Evolutionary conservation across 2,329 filamentous ascomycete genomes (phyloP), one percentile per base, ranked within the genome.

Genomic region (Monilinia fructigena): DNA sequence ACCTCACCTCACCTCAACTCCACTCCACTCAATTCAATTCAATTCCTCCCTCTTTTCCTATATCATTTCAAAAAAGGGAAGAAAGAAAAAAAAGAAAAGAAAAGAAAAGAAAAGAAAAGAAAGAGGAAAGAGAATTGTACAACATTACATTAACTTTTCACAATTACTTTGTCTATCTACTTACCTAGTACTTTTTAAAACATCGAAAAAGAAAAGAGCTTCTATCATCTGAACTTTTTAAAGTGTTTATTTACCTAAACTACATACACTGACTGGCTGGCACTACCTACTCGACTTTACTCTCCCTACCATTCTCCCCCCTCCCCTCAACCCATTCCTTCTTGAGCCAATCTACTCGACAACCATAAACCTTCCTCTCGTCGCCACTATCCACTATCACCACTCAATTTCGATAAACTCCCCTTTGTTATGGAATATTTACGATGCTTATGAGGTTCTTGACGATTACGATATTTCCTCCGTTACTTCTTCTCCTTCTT

Each of bases 401-500:
- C 16, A 40, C 45, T 47, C 47, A 52, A 14, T 38, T 40, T 42
- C 52, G 50, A 45, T 23, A 47, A 14, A 8, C 10, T 26, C 50
- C 42, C 23, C 3, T 31, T 48, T 71, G 72, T 69, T 61, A 74
- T 74, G 74, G 72, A 70, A 60, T 68, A 53, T 55, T 60, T 65
- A 74, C 70, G 52, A 74, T 72, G 69, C 69, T 72, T 65, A 69
- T 74, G 74, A 74, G 65, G 61, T 69, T 62, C 58, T 67, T 56
- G 50, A 70, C 66, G 55, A 67, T 66, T 66, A 70, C 71, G 62
- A 71, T 48, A 62, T 38, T 70, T 69, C 68, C 66, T 59, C 68
- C 65, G 66, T 66, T 70, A 58, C 66, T 72, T 72, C 69, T 67
- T 61, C 70, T 71, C 69, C 64, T 55, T 58, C 59, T 69, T 65